Base-by-base conservation (phyloP, 2,329 filamentous ascomycete genomes). In the Cercospora berteroae region DNA sequence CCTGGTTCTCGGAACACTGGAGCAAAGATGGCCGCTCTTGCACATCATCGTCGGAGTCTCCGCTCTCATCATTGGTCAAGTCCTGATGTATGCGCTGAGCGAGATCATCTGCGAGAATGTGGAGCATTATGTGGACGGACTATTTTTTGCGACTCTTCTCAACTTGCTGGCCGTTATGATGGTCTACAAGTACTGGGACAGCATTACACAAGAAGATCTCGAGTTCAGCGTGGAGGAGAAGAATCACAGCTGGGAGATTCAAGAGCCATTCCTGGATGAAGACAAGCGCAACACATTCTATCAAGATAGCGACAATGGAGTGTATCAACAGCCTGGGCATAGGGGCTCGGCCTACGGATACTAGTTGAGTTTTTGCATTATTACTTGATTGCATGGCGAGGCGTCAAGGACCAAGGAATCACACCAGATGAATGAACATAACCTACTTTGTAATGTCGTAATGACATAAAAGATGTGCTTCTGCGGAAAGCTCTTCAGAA, bases 141-240 rank as follows among this genome's bases (percentile, higher is more conserved):
- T 98, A 58, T 96, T 98, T 82, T 94, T 99, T 77, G 92, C 93
- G 4, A 97, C 94, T 0, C 89, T 94, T 64, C 95, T 93, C 83
- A 99, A 99, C 77, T 82, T 99, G 55, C 83, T 99, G 52, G 93
- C 89, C 12, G 94, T 99, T 69, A 99, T 99, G 95, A 99, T 98
- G 95, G 89, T 99, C 42, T 99, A 99, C 86, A 99, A 99, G 93
- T 99, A 96, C 84, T 99, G 95, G 95, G 95, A 99, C 78, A 97
- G 94, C 16, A 99, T 99, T 80, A 99, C 95, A 23, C 93, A 92
- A 77, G 95, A 99, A 81, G 95, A 99, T 79, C 89, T 99, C 72
- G 95, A 99, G 79, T 99, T 99, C 81, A 97, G 93, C 2, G 95
- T 99, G 60, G 94, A 94, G 71, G 93, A 93, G 67, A 92, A 94